A percentile compares a stretch with the other conserved stretches of the same genome.
Evolutionary conservation across 1,284 basidiomycete species (phyloP).

Genomic region (Malassezia furfur): DNA sequence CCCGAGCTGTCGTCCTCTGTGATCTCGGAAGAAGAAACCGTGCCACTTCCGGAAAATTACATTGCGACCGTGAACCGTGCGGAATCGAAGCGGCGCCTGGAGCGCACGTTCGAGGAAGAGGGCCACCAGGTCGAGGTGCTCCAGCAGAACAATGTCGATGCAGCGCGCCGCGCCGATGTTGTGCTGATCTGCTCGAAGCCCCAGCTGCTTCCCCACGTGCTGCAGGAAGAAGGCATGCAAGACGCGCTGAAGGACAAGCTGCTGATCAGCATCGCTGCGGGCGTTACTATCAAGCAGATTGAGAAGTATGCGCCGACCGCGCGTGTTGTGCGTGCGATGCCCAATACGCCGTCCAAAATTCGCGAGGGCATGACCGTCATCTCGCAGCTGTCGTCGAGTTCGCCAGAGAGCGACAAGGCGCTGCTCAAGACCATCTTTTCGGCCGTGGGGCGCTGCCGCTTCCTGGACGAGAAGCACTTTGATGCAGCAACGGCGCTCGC

Average conservation of each 20-base stretch:
- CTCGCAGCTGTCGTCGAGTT: slow-evolving; percentile 15
- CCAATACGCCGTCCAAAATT: slow-evolving; percentile 86
- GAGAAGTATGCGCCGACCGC: slow-evolving; percentile 67
- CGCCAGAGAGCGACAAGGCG: slow-evolving; percentile 24
- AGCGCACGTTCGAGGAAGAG: slow-evolving; percentile 54
- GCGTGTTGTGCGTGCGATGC: slow-evolving; percentile 89
- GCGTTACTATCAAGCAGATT: slow-evolving; percentile 78
- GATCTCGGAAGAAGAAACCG: slow-evolving; percentile 22
- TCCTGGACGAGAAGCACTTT: slow-evolving; percentile 57
- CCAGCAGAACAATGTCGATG: slow-evolving; percentile 59
- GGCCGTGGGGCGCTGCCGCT: slow-evolving; percentile 38
- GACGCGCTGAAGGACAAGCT: slow-evolving; percentile 81
- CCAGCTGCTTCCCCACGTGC: slow-evolving; percentile 68
- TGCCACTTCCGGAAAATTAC: slow-evolving; percentile 64
- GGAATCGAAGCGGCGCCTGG: slow-evolving; percentile 66
- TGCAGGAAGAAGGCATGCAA: slow-evolving; percentile 68
- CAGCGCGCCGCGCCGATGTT: slow-evolving; percentile 69
- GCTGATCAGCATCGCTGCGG: slow-evolving; percentile 90
- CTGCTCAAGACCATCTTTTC: slow-evolving; percentile 40
- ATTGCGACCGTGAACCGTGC: slow-evolving; percentile 76
- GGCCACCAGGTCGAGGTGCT: slow-evolving; percentile 59
- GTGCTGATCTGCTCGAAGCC: slow-evolving; percentile 67
- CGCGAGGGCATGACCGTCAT: slow-evolving; percentile 47
- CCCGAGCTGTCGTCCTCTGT: slow-evolving; percentile 1
- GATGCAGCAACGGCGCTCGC: slow-evolving; percentile 95